These are phyloP conservation scores for Xylaria castorea DNA, from an alignment of 495 filamentous ascomycete species.

Conservation along the genomic window DNA sequence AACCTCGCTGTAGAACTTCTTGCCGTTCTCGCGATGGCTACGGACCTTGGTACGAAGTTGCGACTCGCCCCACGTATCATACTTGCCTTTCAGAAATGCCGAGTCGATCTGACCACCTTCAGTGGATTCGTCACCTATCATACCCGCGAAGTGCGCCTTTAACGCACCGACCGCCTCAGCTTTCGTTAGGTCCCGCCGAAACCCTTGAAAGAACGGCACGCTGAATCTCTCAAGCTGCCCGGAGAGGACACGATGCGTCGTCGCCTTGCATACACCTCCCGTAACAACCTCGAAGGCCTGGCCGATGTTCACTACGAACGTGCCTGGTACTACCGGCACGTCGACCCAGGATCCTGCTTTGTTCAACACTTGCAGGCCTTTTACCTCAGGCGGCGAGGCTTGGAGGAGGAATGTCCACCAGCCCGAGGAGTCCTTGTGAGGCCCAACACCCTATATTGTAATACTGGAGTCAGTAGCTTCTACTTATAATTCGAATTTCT, in stretches of 20 bases:
- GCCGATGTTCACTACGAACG: slow-evolving; percentile 64
- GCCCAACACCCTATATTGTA: slow-evolving; percentile 48
- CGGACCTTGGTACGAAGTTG: slow-evolving; percentile 54
- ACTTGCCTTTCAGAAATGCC: slow-evolving; percentile 50
- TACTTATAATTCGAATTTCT: too few species aligned
- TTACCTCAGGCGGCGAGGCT: slow-evolving; percentile 50
- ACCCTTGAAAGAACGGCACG: slow-evolving; percentile 57
- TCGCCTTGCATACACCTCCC: slow-evolving; percentile 58
- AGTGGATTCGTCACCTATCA: slow-evolving; percentile 26
- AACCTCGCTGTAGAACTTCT: slow-evolving; percentile 48
- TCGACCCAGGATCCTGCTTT: slow-evolving; percentile 56
- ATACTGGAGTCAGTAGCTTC: not conserved
- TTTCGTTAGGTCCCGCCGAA: slow-evolving; percentile 49
- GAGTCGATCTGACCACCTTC: slow-evolving; percentile 49
- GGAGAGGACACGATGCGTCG: slow-evolving; percentile 54
- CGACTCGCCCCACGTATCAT: slow-evolving; percentile 57
- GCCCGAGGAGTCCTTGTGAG: slow-evolving; percentile 63
- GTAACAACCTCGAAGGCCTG: slow-evolving; percentile 66
- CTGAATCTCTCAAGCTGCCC: slow-evolving; percentile 47
- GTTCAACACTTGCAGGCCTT: slow-evolving; percentile 59
- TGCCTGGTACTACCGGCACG: slow-evolving; percentile 55
- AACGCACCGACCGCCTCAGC: slow-evolving; percentile 44
- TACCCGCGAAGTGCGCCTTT: slow-evolving; percentile 39
- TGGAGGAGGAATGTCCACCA: slow-evolving; percentile 65
- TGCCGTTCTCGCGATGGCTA: slow-evolving; percentile 51